phyloP scores from a whole-genome alignment of 768 basidiomycete species.

The Kwoniella sp. region DNA sequence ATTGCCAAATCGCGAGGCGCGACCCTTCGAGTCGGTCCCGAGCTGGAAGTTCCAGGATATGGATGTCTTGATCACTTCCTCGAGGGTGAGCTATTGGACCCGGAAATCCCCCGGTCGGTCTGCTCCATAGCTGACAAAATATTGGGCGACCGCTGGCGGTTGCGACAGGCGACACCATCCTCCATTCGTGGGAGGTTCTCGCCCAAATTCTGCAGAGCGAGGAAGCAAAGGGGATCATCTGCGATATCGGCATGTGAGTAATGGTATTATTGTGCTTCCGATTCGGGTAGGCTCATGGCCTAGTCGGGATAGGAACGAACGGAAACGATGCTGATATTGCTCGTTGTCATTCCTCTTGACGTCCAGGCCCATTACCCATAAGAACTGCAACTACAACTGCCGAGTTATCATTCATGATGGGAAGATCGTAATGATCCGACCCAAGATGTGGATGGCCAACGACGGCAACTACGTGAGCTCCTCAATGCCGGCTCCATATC shows the following conservation, averaged over 20 bases:
- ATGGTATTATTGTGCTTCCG: not conserved
- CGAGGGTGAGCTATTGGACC: slow-evolving; percentile 70
- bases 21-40: slow-evolving; percentile 89
- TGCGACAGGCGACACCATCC: slow-evolving; percentile 79
- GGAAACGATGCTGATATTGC: not conserved
- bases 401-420: slow-evolving; percentile 83
- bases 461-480: slow-evolving; percentile 90
- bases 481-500: slow-evolving; percentile 56
- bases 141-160: not conserved
- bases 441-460: slow-evolving; percentile 99
- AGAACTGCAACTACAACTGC: slow-evolving; percentile 98
- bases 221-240: slow-evolving; percentile 80
- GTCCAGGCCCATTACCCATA: slow-evolving; percentile 89
- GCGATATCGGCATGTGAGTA: slow-evolving; percentile 92
- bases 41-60: slow-evolving; percentile 97
- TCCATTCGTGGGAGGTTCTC: slow-evolving; percentile 97
- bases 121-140: not conserved
- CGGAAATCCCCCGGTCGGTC: not conserved
- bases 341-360: not conserved
- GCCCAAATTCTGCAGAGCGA: slow-evolving; percentile 84
- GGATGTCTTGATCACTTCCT: slow-evolving; percentile 97
- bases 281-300: no score
- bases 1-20: slow-evolving; percentile 88
- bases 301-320: no score
- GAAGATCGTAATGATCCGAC: slow-evolving; percentile 89